Conservation (phyloP, 73 alveolate genomes). For the Paramecium sexaurelia region DNA sequence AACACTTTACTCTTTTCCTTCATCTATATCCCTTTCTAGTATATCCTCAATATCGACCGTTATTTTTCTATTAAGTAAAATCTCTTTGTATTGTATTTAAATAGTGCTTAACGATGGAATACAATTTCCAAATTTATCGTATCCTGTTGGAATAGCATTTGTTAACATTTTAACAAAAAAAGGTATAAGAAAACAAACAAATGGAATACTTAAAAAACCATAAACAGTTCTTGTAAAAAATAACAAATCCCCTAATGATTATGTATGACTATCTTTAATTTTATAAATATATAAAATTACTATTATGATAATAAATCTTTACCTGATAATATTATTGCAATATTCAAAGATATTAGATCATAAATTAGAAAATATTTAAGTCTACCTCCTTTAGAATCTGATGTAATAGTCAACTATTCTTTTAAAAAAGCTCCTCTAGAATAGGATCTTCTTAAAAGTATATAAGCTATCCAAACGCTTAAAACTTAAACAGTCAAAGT, state of each 20-base stretch:
- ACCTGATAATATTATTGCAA: not conserved
- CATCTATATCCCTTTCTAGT: not conserved
- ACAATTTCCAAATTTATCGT: slow-evolving; percentile 43
- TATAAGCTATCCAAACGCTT: not conserved
- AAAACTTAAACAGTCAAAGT: not conserved
- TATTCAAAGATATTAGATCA: not conserved
- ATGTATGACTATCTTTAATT: not conserved
- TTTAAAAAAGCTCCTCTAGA: not conserved
- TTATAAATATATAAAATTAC: not conserved
- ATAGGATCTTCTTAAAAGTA: not conserved
- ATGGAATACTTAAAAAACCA: slow-evolving; percentile 3
- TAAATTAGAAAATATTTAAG: not conserved
- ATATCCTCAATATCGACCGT: not conserved
- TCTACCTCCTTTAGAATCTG: not conserved
- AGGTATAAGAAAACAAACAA: not conserved
- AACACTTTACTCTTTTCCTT: not conserved
- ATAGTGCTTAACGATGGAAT: slow-evolving; percentile 3
- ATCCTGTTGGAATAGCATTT: slow-evolving; percentile 10
- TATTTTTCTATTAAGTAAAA: not conserved
- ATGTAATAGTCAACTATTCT: not conserved
- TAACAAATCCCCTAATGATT: not conserved
- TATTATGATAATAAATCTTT: not conserved
- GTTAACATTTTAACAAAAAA: slow-evolving; percentile 42
- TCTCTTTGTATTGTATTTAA: not conserved
- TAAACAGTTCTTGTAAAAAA: not conserved